These are phyloP conservation scores for Marasmius fiardii DNA, from an alignment of 1,284 basidiomycete genomes.

Conservation along the genomic window DNA sequence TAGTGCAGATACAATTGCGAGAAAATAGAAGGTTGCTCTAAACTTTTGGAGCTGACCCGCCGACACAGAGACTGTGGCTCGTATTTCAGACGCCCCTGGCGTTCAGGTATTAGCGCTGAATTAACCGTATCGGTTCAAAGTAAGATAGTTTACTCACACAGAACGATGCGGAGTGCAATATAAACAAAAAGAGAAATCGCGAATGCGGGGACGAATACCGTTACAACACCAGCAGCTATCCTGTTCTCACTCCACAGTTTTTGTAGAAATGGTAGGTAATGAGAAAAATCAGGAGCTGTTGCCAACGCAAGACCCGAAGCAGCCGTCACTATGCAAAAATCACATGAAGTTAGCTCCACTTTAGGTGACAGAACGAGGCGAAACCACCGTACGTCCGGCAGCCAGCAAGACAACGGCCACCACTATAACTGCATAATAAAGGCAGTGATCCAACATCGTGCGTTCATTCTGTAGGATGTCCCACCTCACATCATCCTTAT, in stretches of 20 bases:
- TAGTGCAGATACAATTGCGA: slow-evolving; percentile 50
- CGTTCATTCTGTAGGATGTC: slow-evolving; percentile 63
- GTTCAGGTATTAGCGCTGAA: background rate
- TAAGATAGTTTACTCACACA: slow-evolving; percentile 43
- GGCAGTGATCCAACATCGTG: slow-evolving; percentile 36
- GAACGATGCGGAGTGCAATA: slow-evolving; percentile 49
- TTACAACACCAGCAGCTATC: slow-evolving; percentile 61
- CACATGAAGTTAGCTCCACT: background rate
- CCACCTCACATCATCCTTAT: slow-evolving; percentile 82
- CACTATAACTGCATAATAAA: slow-evolving; percentile 54
- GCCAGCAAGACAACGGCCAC: slow-evolving; percentile 51
- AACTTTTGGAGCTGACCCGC: slow-evolving; percentile 57
- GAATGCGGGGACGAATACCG: slow-evolving; percentile 63
- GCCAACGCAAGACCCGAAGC: slow-evolving; percentile 64
- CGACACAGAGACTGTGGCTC: slow-evolving; percentile 60
- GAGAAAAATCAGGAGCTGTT: slow-evolving; percentile 66
- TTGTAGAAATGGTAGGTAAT: slow-evolving; percentile 64
- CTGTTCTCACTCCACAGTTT: slow-evolving; percentile 45
- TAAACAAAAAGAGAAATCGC: slow-evolving; percentile 54
- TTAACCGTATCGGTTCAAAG: background rate
- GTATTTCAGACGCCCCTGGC: slow-evolving; percentile 46
- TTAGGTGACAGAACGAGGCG: background rate
- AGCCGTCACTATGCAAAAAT: slow-evolving; percentile 50
- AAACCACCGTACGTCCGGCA: slow-evolving; percentile 53
- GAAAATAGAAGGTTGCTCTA: slow-evolving; percentile 64